Base-by-base conservation (phyloP, 192 early-diverging fungal genomes). In the Umbelopsis sp. region DNA sequence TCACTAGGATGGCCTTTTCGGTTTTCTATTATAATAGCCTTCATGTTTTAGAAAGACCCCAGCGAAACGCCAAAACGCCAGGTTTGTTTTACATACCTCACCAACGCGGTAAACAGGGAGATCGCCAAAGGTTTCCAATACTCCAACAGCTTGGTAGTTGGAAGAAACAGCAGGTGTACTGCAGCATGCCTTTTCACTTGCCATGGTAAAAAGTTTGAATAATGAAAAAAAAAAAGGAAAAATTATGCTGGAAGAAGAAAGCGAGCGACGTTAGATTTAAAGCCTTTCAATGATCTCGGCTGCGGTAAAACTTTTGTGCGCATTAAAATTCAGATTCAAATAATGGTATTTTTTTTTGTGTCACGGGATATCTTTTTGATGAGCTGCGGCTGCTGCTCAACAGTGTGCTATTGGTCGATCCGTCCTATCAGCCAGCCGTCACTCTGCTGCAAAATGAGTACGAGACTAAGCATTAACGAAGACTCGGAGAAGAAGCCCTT, bases 1-100 rank as follows among this genome's bases (percentile, higher is more conserved):
- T 83, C 70, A 86, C 77, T 3, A 93, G 47, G 62, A 93, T 68
- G 16, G 80, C 88, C 16, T 86, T 85, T 80, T 87, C 82, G 20
- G 89, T 78, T 71, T 71, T 81, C 38, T 53, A 62, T 12, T 9
- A 11, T 2, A 16, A 20, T 22, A 44, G 43, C 43, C 12, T 12
- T 44, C 12, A 12, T 44, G 7, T 12, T 16, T 4, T 38, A 67
- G 43, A 41, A 56, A 29, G 17, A 17, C n/a, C n/a, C n/a, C n/a
- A n/a, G n/a, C n/a, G n/a, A n/a, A n/a, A n/a, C 7, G 25, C 16
- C 29, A 50, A 43, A 5, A 70, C 1, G 36, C 6, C 50, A 4
- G 21, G 17, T 20, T 51, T 51, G 10, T 5, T 11, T 21, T 16
- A 31, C 53, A 56, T 56, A 56, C 29, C 56, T 74, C 66, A 14